Evolutionary conservation across 1,284 basidiomycete species (phyloP), one percentile per base, ranked within the genome.

Genomic region (Ceratorhiza oryzae-sativae): DNA sequence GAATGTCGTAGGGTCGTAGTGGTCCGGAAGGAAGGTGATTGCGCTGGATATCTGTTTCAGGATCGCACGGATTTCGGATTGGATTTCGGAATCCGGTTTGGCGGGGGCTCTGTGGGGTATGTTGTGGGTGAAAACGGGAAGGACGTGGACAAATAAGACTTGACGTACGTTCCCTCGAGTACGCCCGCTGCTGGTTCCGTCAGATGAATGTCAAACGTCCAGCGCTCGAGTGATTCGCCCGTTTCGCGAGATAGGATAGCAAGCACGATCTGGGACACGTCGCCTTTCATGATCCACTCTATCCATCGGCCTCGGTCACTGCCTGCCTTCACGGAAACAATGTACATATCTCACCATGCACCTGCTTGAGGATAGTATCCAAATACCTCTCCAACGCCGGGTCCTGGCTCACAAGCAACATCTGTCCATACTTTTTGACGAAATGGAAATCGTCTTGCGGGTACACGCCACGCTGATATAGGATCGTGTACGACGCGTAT

Each of bases 371-470:
- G 75, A 98, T 96, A 74, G 93, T 95, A 74, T 92, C 90, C 20
- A 99, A 86, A 79, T 99, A 99, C 77, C 92, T 93, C 78, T 96
- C 93, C 55, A 99, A 82, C 0, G 92, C 92, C 65, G 96, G 90
- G 77, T 99, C 96, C 75, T 95, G 92, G 0, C 95, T 97, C 1
- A 97, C 90, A 32, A 99, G 87, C 77, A 99, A 93, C 0, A 95
- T 96, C 76, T 98, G 90, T 0, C 97, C 97, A 77, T 98, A 99
- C 80, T 98, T 99, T 82, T 98, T 98, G 71, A 98, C 94, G 91
- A 96, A 94, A 78, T 97, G 96, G 80, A 99, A 99, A 81, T 99
- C 97, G 80, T 99, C 97, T 0, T 94, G 90, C 0, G 97, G 96
- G 80, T 99, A 99, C 34, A 99, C 94, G 67, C 94, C 94, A 34